These are phyloP conservation scores for Nakazawaea ishiwadae DNA, from an alignment of 805 yeast species.

Conservation along the genomic window DNA sequence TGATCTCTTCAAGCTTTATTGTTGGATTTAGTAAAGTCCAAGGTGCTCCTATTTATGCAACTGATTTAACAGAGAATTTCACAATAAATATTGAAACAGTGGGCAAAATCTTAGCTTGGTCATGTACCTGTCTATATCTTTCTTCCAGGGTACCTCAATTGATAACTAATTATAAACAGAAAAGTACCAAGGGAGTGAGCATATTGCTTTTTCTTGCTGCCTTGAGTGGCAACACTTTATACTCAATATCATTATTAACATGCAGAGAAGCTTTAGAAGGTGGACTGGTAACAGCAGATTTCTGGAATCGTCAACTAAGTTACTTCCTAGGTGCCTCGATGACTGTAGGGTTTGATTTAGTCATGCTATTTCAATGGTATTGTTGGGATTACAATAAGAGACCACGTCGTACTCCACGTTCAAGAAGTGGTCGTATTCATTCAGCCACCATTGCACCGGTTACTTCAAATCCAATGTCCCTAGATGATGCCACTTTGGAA, in stretches of 20 bases:
- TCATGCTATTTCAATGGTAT: slow-evolving; percentile 40
- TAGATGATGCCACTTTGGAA: slow-evolving; percentile 5
- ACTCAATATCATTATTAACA: slow-evolving; percentile 42
- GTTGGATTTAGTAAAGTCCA: slow-evolving; percentile 24
- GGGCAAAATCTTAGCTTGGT: slow-evolving; percentile 42
- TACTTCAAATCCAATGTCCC: slow-evolving; percentile 3
- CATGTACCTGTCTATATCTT: slow-evolving; percentile 43
- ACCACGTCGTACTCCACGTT: not conserved
- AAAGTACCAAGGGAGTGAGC: slow-evolving; percentile 48
- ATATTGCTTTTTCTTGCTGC: slow-evolving; percentile 46
- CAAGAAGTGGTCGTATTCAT: slow-evolving; percentile 1
- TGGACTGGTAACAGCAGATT: slow-evolving; percentile 26
- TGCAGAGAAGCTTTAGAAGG: slow-evolving; percentile 36
- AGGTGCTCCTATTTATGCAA: slow-evolving; percentile 18
- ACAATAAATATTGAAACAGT: slow-evolving; percentile 8
- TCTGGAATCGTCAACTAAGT: slow-evolving; percentile 34
- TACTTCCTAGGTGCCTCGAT: slow-evolving; percentile 50
- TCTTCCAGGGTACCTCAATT: slow-evolving; percentile 50
- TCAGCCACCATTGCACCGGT: not conserved
- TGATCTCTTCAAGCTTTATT: slow-evolving; percentile 25
- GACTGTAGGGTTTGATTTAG: slow-evolving; percentile 42
- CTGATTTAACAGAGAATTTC: not conserved
- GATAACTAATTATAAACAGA: slow-evolving; percentile 37
- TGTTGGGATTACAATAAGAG: slow-evolving; percentile 20
- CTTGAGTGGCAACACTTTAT: slow-evolving; percentile 43